Percentiles rank a stretch among this genome's conserved stretches.
phyloP scores from a whole-genome alignment of 2,329 filamentous ascomycete species.

The Drechslerella stenobrocha region DNA sequence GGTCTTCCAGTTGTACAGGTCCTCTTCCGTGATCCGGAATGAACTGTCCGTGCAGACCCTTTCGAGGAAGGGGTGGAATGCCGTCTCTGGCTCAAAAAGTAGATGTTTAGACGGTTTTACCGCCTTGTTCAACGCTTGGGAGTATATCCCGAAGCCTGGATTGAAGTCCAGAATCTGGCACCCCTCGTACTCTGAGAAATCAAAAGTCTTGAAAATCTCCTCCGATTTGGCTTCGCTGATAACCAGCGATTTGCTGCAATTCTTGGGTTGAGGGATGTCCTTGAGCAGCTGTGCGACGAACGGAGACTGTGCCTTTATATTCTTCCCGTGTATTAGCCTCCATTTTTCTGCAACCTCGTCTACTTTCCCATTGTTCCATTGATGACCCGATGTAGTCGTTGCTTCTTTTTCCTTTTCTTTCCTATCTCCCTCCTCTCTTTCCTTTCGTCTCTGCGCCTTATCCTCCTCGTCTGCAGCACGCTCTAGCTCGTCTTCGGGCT shows the following conservation, averaged over 20 bases:
- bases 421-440: slow-evolving; percentile 1
- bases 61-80: slow-evolving; percentile 66
- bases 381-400: too few relatives aligned
- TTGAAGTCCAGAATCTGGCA: slow-evolving; percentile 87
- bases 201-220: slow-evolving; percentile 71
- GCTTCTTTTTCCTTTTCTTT: too few relatives aligned
- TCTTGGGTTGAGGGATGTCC: slow-evolving; percentile 16
- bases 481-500: background rate
- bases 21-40: slow-evolving; percentile 61
- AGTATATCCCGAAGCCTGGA: slow-evolving; percentile 78
- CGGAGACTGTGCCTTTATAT: slow-evolving; percentile 11
- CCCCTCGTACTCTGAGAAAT: slow-evolving; percentile 70
- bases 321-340: slow-evolving; percentile 1
- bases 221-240: slow-evolving; percentile 57
- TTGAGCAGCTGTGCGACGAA: slow-evolving; percentile 8
- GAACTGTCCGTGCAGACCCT: slow-evolving; percentile 60
- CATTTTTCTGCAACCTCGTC: slow-evolving; percentile 6
- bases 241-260: slow-evolving; percentile 10
- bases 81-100: slow-evolving; percentile 72
- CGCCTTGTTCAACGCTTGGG: slow-evolving; percentile 71
- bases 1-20: slow-evolving; percentile 65
- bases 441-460: background rate
- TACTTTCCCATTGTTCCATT: slow-evolving; percentile 50
- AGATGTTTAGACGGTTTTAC: slow-evolving; percentile 80
- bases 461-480: background rate